phyloP scores from a whole-genome alignment of 2,329 filamentous ascomycete species.

The Cordyceps tenuipes region DNA sequence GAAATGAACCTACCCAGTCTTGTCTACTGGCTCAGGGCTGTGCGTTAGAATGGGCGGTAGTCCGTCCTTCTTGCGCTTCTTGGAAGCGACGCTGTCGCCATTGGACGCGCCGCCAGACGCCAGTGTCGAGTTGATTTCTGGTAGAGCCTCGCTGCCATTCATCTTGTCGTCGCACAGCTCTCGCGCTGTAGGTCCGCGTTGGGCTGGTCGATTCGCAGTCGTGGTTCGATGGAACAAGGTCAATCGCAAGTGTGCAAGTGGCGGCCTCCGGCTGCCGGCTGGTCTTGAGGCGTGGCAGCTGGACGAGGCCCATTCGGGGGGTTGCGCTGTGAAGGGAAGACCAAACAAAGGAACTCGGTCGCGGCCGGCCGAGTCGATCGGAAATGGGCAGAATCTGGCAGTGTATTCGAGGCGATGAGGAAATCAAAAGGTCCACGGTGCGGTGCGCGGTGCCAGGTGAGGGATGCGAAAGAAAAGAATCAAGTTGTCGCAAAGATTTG shows the following conservation, averaged over 20 bases:
- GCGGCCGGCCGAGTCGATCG: neutral
- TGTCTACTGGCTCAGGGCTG: slow-evolving; percentile 33
- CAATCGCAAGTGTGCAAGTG: neutral
- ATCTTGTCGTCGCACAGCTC: slow-evolving; percentile 15
- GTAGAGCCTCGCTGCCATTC: slow-evolving; percentile 22
- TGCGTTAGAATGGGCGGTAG: slow-evolving; percentile 72
- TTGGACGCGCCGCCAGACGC: slow-evolving; percentile 21
- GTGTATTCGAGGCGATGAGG: neutral
- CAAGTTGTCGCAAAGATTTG: neutral
- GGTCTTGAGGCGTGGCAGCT: neutral
- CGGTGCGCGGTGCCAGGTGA: neutral
- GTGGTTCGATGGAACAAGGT: neutral
- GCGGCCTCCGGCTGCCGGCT: neutral
- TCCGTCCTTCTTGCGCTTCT: slow-evolving; percentile 68
- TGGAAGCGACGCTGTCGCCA: slow-evolving; percentile 29
- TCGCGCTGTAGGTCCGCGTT: neutral
- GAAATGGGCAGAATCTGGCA: neutral
- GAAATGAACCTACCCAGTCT: slow-evolving; percentile 28
- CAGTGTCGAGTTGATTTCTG: slow-evolving; percentile 9
- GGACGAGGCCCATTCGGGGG: slow-evolving; percentile 2
- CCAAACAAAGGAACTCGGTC: neutral
- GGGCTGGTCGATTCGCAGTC: neutral
- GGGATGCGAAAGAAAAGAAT: neutral
- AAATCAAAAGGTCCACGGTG: neutral
- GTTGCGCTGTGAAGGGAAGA: neutral